Base-by-base conservation (phyloP, 2,329 filamentous ascomycete genomes). In the Aspergillus sp. region DNA sequence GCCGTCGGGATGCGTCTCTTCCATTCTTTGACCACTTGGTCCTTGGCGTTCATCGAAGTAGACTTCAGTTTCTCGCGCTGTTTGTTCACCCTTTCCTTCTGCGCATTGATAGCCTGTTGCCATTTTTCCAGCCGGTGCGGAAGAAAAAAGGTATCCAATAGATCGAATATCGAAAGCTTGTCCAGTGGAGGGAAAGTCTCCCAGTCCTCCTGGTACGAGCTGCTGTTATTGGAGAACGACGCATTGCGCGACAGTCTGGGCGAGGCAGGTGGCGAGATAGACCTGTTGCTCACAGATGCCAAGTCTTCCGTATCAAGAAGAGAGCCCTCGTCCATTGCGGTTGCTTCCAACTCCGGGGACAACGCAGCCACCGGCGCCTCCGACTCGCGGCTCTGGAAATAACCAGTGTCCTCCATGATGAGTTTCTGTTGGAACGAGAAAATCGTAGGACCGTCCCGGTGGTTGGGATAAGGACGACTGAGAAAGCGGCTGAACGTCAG, bases 21-120 rank as follows among this genome's bases (percentile, higher is more conserved):
- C 89, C 88, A 95, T 73, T 97, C 88, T 57, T 94, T 90, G 20
- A 97, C 85, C 62, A 97, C 89, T 51, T 87, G 85, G 56, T 94
- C 85, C 61, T 85, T 88, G n/a, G 91, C 90, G 58, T 82, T 81
- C 60, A 85, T 77, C 44, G 90, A 85, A 55, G 80, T 84, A 17
- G 82, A 83, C 66, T 88, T 88, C 52, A 95, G 70, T 50, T 82
- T 89, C 65, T 93, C 86, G 60, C 87, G 82, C 52, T 93, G 91
- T 62, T 83, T 83, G 53, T 84, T 84, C 27, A 97, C 85, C 68
- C 88, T 93, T 58, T 93, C 84, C 3, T 84, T 91, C 69, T 96
- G 90, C 4, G 83, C 81, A 23, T 85, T 85, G 49, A 97, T 77
- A 33, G 87, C 86, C 59, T 81, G 85, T 62, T 96, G 90, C 55